These are phyloP conservation scores for Beta vulgaris DNA, from an alignment of 148 eudicot species.

Conservation along the genomic window DNA sequence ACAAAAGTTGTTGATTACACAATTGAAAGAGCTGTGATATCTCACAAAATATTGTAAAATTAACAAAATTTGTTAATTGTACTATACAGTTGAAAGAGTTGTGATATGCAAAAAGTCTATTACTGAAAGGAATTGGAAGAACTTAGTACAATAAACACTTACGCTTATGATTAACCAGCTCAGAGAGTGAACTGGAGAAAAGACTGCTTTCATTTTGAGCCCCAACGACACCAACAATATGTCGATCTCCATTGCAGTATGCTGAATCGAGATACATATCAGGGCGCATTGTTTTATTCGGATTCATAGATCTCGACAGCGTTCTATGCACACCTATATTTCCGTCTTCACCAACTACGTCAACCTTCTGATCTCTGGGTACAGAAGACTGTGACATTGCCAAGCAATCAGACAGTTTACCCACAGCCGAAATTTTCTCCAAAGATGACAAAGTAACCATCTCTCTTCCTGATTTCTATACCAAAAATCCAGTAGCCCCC, in stretches of 20 bases:
- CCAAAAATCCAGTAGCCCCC: conserved; percentile 26
- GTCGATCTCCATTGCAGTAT: conserved; percentile 24
- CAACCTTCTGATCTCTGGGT: conserved; percentile 29
- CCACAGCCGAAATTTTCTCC: conserved; percentile 39
- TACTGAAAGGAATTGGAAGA: too few relatives aligned
- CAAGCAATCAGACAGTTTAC: conserved; percentile 38
- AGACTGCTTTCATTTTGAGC: conserved; percentile 43
- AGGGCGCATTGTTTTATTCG: conserved; percentile 30
- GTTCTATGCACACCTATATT: conserved; percentile 22
- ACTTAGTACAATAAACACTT: conserved; percentile 13
- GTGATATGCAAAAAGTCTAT: too few relatives aligned
- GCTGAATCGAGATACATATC: conserved; percentile 32
- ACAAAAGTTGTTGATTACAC: too few relatives aligned
- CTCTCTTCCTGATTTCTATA: conserved; percentile 10
- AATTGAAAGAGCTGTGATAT: too few relatives aligned
- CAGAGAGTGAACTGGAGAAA: conserved; percentile 42
- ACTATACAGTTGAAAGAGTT: too few relatives aligned
- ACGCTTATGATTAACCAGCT: conserved; percentile 40
- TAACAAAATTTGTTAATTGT: too few relatives aligned
- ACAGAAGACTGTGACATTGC: conserved; percentile 29
- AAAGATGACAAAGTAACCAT: conserved; percentile 46
- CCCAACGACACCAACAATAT: conserved; percentile 34
- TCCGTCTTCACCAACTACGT: conserved; percentile 32
- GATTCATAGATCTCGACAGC: conserved; percentile 33
- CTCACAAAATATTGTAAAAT: too few relatives aligned